phyloP scores from a whole-genome alignment of 1,139 yeast genomes.

The Candida sp. region DNA sequence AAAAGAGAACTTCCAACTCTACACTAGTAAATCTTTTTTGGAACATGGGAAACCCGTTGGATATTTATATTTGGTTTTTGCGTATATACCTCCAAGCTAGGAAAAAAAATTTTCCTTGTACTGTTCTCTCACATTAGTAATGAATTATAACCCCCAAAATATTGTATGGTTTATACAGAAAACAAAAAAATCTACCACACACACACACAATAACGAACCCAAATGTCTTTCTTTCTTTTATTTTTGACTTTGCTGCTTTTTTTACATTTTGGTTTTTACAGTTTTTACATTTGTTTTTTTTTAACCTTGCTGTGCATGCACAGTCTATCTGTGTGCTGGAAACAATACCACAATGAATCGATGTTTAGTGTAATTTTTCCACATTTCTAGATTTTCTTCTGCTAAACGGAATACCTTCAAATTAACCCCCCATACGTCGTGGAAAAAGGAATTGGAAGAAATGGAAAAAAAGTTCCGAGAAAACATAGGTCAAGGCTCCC shows the following conservation, averaged over 20 bases:
- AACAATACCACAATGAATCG: not conserved
- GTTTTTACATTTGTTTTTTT: not conserved
- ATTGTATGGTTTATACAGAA: not conserved
- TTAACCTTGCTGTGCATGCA: constrained; percentile 1
- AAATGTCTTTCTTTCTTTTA: not conserved
- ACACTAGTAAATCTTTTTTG: not conserved
- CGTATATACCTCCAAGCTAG: not conserved
- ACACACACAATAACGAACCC: not conserved
- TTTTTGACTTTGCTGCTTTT: not conserved
- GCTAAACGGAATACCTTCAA: not conserved
- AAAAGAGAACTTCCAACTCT: not conserved
- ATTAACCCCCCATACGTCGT: not conserved
- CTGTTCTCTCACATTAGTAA: not conserved
- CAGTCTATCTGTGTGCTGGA: not conserved
- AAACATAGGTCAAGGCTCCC: not conserved
- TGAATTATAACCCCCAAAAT: constrained; percentile 1
- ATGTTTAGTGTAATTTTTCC: constrained; percentile 1
- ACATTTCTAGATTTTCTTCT: constrained; percentile 1
- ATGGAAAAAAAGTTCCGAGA: not conserved
- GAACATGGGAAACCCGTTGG: not conserved
- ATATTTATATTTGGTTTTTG: constrained; percentile 1
- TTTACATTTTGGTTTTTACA: too few species aligned
- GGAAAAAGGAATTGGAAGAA: not conserved
- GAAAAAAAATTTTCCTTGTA: not conserved
- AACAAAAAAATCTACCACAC: not conserved